Percentiles rank a stretch among this genome's conserved stretches.
Conservation (phyloP, 2,329 filamentous ascomycete genomes). For the Dothideomycetidae sp. region DNA sequence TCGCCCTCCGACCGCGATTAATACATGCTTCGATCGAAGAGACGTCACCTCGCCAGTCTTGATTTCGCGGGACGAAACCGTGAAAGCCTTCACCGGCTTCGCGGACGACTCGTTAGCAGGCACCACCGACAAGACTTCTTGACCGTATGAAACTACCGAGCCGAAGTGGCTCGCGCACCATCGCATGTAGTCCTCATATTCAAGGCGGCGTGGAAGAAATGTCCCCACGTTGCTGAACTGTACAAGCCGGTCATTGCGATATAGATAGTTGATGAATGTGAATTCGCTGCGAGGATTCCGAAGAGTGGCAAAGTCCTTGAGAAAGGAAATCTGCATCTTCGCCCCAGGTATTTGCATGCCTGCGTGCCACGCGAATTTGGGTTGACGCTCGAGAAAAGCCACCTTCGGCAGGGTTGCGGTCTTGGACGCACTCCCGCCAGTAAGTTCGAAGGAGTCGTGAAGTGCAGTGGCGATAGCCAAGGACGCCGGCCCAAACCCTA, state of each 20-base stretch:
- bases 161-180: constrained; percentile 80
- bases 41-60: constrained; percentile 41
- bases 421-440: constrained; percentile 14
- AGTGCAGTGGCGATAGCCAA: constrained; percentile 80
- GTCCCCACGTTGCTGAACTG: constrained; percentile 85
- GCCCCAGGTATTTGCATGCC: constrained; percentile 89
- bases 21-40: constrained; percentile 51
- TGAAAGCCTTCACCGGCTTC: constrained; percentile 48
- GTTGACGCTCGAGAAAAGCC: constrained; percentile 76
- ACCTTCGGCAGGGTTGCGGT: constrained; percentile 46
- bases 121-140: constrained; percentile 60
- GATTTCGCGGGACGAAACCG: constrained; percentile 49
- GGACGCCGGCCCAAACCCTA: constrained; percentile 86
- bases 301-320: constrained; percentile 88
- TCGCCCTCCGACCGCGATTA: constrained; percentile 53
- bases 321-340: constrained; percentile 95
- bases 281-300: constrained; percentile 80
- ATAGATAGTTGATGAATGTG: constrained; percentile 90
- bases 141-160: constrained; percentile 57
- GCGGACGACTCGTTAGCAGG: constrained; percentile 29
- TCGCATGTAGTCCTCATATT: constrained; percentile 90
- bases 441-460: constrained; percentile 54
- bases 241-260: constrained; percentile 64
- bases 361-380: constrained; percentile 76
- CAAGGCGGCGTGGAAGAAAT: constrained; percentile 69